Evolutionary conservation across 2,329 filamentous ascomycete genomes (phyloP).

Genomic region (Sporothrix phasma): DNA sequence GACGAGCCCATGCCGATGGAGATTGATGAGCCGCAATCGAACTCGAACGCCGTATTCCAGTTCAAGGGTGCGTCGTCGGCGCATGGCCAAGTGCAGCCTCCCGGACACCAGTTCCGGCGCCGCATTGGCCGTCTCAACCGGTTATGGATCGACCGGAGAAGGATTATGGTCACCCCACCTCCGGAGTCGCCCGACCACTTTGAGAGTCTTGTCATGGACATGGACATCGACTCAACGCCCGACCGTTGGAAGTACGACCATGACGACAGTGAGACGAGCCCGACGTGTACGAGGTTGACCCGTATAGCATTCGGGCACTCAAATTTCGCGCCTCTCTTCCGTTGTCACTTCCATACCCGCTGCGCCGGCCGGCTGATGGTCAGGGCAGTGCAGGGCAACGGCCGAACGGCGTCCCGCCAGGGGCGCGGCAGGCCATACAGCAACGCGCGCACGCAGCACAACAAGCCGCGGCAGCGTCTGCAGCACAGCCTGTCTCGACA

Average conservation of each 20-base stretch:
- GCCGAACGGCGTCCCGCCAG: constrained; percentile 8
- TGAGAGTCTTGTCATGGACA: constrained; percentile 2
- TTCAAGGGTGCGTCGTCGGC: constrained; percentile 33
- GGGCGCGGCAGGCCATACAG: constrained; percentile 18
- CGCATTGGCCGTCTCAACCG: constrained; percentile 77
- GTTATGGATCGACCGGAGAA: constrained; percentile 78
- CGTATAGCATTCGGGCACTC: constrained; percentile 49
- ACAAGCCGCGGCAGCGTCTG: constrained; percentile 15
- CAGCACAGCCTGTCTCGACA: neutral
- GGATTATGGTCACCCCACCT: constrained; percentile 43
- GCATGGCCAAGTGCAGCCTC: constrained; percentile 16
- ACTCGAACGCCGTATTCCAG: constrained; percentile 34
- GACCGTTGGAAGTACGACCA: constrained; percentile 83
- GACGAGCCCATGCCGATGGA: constrained; percentile 38
- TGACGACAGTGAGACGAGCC: constrained; percentile 76
- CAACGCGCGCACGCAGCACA: neutral
- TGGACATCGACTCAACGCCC: constrained; percentile 30
- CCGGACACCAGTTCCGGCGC: constrained; percentile 62
- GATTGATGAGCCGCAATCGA: constrained; percentile 36
- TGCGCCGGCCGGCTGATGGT: constrained; percentile 14
- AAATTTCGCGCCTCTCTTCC: constrained; percentile 53
- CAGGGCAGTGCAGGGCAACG: neutral
- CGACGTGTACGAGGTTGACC: constrained; percentile 65
- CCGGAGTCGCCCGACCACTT: constrained; percentile 24
- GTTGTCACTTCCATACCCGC: constrained; percentile 26